Percentiles rank a stretch among this genome's conserved stretches.
phyloP scores from a whole-genome alignment of 2,329 filamentous ascomycete genomes.

The Penicillium sclerotiorum region DNA sequence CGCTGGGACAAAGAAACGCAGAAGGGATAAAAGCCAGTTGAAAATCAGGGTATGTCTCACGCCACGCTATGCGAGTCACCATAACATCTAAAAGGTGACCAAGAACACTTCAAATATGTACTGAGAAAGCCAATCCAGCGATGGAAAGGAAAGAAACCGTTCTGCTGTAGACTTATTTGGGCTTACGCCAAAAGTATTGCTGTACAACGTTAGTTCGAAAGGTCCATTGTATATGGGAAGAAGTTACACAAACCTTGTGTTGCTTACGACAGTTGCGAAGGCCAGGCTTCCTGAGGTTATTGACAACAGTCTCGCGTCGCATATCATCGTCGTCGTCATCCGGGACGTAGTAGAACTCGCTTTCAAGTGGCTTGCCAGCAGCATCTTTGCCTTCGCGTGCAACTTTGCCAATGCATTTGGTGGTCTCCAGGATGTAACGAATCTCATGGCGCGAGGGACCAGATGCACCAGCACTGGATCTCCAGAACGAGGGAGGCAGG shows the following conservation, averaged over 20 bases:
- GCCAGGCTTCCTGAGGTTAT: conserved; percentile 84
- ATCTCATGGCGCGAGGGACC: conserved; percentile 65
- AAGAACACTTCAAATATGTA: conserved; percentile 39
- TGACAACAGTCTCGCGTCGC: conserved; percentile 78
- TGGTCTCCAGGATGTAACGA: conserved; percentile 70
- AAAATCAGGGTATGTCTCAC: conserved; percentile 43
- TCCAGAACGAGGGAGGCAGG: conserved; percentile 66
- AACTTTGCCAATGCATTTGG: conserved; percentile 84
- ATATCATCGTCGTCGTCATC: conserved; percentile 80
- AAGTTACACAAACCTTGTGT: conserved; percentile 75
- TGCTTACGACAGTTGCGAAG: conserved; percentile 89
- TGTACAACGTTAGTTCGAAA: conserved; percentile 38
- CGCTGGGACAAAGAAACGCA: conserved; percentile 14
- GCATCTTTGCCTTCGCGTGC: conserved; percentile 91
- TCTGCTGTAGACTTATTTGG: conserved; percentile 45
- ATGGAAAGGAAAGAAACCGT: conserved; percentile 7
- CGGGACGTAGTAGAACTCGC: conserved; percentile 94
- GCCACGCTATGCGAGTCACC: conserved; percentile 46
- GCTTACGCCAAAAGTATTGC: conserved; percentile 75
- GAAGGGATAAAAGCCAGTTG: conserved; percentile 27
- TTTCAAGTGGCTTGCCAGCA: conserved; percentile 88
- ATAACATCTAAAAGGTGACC: conserved; percentile 25
- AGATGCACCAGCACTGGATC: conserved; percentile 52
- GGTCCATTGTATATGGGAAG: conserved; percentile 3
- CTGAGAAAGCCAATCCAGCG: conserved; percentile 27